Evolutionary conservation across 768 basidiomycete genomes (phyloP).

Genomic region (Tricholoma saponaceum): DNA sequence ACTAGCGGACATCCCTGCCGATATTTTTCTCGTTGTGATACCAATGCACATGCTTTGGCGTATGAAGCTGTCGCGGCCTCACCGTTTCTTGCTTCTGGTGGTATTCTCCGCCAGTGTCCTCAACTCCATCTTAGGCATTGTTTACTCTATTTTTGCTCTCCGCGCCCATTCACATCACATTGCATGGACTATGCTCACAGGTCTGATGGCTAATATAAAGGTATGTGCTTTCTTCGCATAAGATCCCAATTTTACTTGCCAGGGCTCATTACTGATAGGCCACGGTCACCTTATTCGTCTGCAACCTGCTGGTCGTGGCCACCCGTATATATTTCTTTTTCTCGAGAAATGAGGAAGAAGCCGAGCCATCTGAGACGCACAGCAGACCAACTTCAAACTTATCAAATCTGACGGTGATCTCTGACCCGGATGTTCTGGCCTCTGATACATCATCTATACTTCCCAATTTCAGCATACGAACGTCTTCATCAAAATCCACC

Average conservation of each 20-base stretch:
- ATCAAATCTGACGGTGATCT: not conserved
- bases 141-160: conserved; percentile 17
- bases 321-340: conserved; percentile 9
- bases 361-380: conserved; percentile 11
- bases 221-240: conserved; percentile 3
- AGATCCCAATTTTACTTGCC: not conserved
- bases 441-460: not conserved
- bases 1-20: conserved; percentile 22
- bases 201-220: conserved; percentile 14
- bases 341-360: conserved; percentile 6
- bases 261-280: conserved; percentile 7
- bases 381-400: conserved; percentile 2
- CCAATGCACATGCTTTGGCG: conserved; percentile 22
- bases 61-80: conserved; percentile 14
- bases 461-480: not conserved
- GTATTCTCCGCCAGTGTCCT: conserved; percentile 22
- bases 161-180: conserved; percentile 1
- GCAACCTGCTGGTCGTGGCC: conserved; percentile 20
- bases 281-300: conserved; percentile 16
- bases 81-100: conserved; percentile 18
- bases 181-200: conserved; percentile 5
- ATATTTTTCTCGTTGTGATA: conserved; percentile 18
- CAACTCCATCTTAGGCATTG: conserved; percentile 16
- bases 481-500: not conserved
- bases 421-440: not conserved